These are phyloP conservation scores for Nitzschia palea DNA, from an alignment of 108 stramenopile genomes.

Conservation along the genomic window DNA sequence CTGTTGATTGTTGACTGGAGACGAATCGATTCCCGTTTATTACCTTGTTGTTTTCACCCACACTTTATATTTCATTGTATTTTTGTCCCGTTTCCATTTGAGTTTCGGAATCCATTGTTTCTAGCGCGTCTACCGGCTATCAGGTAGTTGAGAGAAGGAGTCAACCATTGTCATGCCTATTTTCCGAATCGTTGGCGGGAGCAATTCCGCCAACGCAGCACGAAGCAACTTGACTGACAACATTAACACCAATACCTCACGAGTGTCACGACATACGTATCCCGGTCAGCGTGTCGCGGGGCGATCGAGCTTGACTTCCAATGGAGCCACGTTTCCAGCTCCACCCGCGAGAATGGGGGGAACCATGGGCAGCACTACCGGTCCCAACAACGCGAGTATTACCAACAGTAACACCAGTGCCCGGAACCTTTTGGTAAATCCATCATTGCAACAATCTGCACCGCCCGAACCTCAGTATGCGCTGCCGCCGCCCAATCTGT, in stretches of 20 bases:
- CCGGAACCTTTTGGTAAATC: too few relatives aligned
- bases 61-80: too few relatives aligned
- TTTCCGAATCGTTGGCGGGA: constrained; percentile 27
- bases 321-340: background rate
- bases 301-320: background rate
- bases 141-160: background rate
- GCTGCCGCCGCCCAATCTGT: constrained; percentile 1
- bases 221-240: background rate
- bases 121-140: background rate
- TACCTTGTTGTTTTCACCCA: too few relatives aligned
- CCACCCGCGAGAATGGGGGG: constrained; percentile 1
- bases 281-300: constrained; percentile 26
- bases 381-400: background rate
- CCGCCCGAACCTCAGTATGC: background rate
- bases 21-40: too few relatives aligned
- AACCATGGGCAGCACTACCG: background rate
- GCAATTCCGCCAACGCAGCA: background rate
- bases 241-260: background rate
- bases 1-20: too few relatives aligned
- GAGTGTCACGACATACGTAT: constrained; percentile 7
- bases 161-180: constrained; percentile 29
- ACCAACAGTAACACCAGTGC: background rate
- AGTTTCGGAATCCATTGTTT: too few relatives aligned
- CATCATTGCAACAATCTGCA: too few relatives aligned
- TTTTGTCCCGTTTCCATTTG: too few relatives aligned